Base-by-base conservation (phyloP, 2,329 filamentous ascomycete genomes). In the Aspergillus quadricinctus region DNA sequence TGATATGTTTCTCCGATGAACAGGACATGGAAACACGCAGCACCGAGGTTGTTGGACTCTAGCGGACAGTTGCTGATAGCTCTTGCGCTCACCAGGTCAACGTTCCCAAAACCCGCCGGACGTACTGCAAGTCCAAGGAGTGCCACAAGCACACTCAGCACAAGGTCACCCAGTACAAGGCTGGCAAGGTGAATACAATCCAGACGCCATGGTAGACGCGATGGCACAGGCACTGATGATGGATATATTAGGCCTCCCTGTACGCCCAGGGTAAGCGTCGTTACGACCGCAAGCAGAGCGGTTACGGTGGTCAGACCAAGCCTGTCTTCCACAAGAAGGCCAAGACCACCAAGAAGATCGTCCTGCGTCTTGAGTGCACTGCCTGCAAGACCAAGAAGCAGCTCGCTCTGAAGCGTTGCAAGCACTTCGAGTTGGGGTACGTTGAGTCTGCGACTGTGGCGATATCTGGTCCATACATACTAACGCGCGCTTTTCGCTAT, bases 241-340 rank as follows among this genome's bases (percentile, higher is more conserved):
- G 43, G 49, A 62, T 53, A 56, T 56, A 49, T 55, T 67, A 88
- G 87, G 92, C 92, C 77, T 96, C 92, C 75, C 85, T 93, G 69
- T 95, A 92, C 84, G 92, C 92, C 68, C 93, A 99, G 87, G 93
- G 93, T 87, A 99, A 97, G 90, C 90, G 93, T 82, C 92, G 93
- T 88, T 97, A 97, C 84, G 92, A 96, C 83, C 87, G 92, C 78
- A 97, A 97, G 86, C 93, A 97, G 85, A 91, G 88, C 79, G 93
- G 93, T 90, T 97, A 97, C 78, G 94, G 94, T 90, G 94, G 94
- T 92, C 94, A 99, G 85, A 99, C 94, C 76, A 99, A 99, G 85
- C 94, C 95, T 73, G 92, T 99, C 77, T 99, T 97, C 90, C 94
- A 97, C 90, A 99, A 97, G 89, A 97, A 97, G 85, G 94, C 94